Evolutionary conservation across 1,284 basidiomycete genomes (phyloP), one percentile per base, ranked within the genome.

Genomic region (Marasmius tenuissimus): DNA sequence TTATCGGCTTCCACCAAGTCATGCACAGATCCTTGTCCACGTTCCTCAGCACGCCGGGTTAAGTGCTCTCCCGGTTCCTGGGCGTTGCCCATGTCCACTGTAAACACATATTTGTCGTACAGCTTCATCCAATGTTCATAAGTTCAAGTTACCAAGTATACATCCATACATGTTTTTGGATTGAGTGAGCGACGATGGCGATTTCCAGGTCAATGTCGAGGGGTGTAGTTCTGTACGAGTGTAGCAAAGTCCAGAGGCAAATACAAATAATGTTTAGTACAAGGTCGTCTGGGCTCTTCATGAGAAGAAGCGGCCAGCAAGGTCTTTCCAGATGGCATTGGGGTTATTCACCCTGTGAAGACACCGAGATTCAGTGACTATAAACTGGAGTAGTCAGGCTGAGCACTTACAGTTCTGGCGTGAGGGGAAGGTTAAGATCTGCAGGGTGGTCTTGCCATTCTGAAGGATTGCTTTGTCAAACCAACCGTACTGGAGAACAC

Each of bases 391-490:
- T 2, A 47, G 16, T 2, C n/a, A 5, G 5, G 20, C n/a, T 8
- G 45, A 7, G n/a, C 12, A 42, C 45, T 47, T n/a, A 47, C 45
- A 47, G 45, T 11, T 16, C 45, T 10, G 45, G 45, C 2, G 62
- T 63, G 35, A 71, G 60, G n/a, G 65, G 65, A 20, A 71, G 63
- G 60, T 72, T 72, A 4, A 70, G 47, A 54, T 64, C 60, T 22
- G 70, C 69, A 20, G 61, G 62, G 48, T 67, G 69, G 52, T 65
- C 64, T 64, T 72, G 70, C 71, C 71, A 72, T 70, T 72, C 71
- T 72, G 45, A 37, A 53, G 34, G 27, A 38, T 14, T 10, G 12
- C 4, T 37, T 53, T 37, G 63, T 22, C 50, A 61, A 50, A 39
- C 27, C 6, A 35, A 33, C 5, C 35, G 16, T 54, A 54, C 34